Base-by-base conservation (phyloP, 2,329 filamentous ascomycete genomes). In the Calonectria pauciramosa region DNA sequence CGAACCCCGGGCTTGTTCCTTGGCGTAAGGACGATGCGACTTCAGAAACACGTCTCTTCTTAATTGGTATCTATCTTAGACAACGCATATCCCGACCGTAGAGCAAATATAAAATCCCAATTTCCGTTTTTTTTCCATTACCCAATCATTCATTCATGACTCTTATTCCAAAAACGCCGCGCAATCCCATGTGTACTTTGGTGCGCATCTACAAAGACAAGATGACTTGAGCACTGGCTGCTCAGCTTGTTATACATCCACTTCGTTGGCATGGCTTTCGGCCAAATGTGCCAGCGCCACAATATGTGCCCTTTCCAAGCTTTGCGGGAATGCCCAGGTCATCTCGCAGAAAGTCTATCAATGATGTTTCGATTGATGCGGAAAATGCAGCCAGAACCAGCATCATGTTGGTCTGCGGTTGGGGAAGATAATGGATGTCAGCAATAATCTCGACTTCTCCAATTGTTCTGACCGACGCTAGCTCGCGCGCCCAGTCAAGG, bases 321-420 rank as follows among this genome's bases (percentile, higher is more conserved):
- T 73, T 71, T 6, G 80, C 78, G 20, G 80, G 80, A 72, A 82
- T 79, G 9, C 78, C 78, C 18, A 82, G 63, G 67, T 84, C 82
- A 34, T 78, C 75, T 47, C 80, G 78, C 75, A 92, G 80, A 82
- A 89, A 93, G 72, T 90, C 88, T 49, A 86, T 84, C 82, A 93
- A 88, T 3, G 89, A 89, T 9, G 83, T 87, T 75, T 92, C 89
- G 23, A 93, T 89, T 69, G 91, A 92, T 41, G 87, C 88, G 36
- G 91, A 92, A 76, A 93, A 91, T 30, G 90, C 88, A 2, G 91
- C 89, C 80, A 90, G 92, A 74, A 91, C 87, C 4, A 89, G 86
- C 88, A 91, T 90, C 56, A 87, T 87, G 71, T 88, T 87, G 23
- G 88, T 90, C 70, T 87, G 86, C 1, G 90, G 89, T 32, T 86